Conservation (phyloP, 352 stramenopile genomes). For the Pythium rhizo-oryzae region DNA sequence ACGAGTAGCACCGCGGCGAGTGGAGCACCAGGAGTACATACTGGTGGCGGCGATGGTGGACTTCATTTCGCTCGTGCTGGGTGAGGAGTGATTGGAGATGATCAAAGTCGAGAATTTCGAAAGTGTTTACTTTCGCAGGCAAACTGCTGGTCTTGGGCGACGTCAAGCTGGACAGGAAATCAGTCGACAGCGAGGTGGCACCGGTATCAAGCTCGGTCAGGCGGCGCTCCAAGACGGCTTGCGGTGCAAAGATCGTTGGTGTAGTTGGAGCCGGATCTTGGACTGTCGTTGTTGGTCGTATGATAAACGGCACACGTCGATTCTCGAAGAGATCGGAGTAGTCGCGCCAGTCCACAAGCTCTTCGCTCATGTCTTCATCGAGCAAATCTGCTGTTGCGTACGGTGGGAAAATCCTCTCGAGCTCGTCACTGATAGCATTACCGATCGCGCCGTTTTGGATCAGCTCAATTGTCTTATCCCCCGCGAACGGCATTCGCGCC, state of each 20-base stretch:
- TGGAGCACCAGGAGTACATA: constrained; percentile 24
- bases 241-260: background rate
- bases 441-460: constrained; percentile 13
- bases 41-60: background rate
- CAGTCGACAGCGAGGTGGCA: too few species aligned
- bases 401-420: constrained; percentile 12
- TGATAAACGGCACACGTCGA: background rate
- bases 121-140: background rate
- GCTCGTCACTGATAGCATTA: background rate
- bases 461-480: constrained; percentile 9
- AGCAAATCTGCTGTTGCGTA: constrained; percentile 9
- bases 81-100: constrained; percentile 2
- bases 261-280: background rate
- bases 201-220: background rate
- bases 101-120: background rate
- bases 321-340: constrained; percentile 25
- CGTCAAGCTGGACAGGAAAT: constrained; percentile 18
- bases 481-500: constrained; percentile 18
- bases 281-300: background rate
- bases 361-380: background rate
- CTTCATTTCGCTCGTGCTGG: background rate
- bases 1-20: constrained; percentile 20
- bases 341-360: constrained; percentile 20
- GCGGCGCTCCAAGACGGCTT: background rate
- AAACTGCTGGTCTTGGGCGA: background rate